Evolutionary conservation across 441 rosid species (phyloP).

Genomic region (Metrosideros polymorpha): DNA sequence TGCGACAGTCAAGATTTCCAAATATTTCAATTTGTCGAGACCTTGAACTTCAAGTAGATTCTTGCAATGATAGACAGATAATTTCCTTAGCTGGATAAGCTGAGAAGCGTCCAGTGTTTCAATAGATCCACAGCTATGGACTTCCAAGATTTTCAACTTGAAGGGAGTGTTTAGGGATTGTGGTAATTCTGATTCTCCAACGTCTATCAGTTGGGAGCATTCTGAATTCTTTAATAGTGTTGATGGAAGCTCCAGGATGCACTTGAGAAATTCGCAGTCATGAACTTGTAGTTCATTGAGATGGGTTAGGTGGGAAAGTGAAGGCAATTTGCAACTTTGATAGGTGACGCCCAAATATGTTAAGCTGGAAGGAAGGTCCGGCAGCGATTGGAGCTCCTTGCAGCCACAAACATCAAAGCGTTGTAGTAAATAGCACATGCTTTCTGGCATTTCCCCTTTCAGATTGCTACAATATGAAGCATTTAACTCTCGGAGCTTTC

Average conservation of each 20-base stretch:
- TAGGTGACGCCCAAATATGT: rapidly evolving
- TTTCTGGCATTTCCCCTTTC: not conserved
- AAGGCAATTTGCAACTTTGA: not conserved
- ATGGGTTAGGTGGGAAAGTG: not conserved
- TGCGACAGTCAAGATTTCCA: rapidly evolving
- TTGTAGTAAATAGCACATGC: too few relatives aligned
- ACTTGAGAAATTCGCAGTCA: rapidly evolving
- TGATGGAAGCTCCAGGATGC: not conserved
- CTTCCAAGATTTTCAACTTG: not conserved
- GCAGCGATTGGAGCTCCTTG: rapidly evolving
- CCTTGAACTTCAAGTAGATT: not conserved
- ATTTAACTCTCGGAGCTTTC: not conserved
- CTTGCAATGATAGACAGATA: rapidly evolving
- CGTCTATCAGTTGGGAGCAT: rapidly evolving
- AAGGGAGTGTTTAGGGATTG: not conserved
- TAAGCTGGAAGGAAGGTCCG: not conserved
- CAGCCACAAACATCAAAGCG: rapidly evolving
- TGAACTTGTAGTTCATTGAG: rapidly evolving
- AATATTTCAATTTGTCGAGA: not conserved
- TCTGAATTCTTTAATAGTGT: not conserved
- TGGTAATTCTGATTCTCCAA: not conserved
- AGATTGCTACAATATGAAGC: rapidly evolving
- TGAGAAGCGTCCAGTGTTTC: not conserved
- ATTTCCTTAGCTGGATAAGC: not conserved
- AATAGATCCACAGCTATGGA: rapidly evolving